phyloP scores from a whole-genome alignment of 1,284 basidiomycete genomes.

The Boletus mariae region DNA sequence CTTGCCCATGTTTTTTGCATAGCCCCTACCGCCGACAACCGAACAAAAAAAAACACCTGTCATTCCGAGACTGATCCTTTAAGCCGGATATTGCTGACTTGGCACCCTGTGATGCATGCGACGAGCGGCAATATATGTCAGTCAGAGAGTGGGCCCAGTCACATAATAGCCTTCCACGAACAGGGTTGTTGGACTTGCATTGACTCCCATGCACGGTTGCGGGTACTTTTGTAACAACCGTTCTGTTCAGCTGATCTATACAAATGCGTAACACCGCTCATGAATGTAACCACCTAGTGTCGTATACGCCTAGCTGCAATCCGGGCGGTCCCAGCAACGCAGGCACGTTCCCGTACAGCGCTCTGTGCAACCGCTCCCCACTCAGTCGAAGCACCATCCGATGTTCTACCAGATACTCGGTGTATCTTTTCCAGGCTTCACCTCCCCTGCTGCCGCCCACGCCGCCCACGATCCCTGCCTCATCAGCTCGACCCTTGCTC shows the following conservation, averaged over 20 bases:
- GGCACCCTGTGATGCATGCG: not conserved
- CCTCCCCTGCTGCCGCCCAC: constrained; percentile 42
- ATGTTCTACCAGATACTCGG: constrained; percentile 47
- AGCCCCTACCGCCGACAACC: constrained; percentile 13
- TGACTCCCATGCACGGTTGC: not conserved
- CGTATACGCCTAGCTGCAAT: constrained; percentile 7
- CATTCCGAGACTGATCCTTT: not conserved
- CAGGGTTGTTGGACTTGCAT: not conserved
- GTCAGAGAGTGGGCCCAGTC: not conserved
- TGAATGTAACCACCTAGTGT: constrained; percentile 13
- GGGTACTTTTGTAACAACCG: constrained; percentile 8
- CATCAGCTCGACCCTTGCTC: constrained; percentile 16
- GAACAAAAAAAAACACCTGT: not conserved
- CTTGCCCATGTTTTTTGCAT: constrained; percentile 15
- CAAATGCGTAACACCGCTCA: constrained; percentile 7
- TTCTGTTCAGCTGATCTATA: not conserved
- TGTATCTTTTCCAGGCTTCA: constrained; percentile 60
- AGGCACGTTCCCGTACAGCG: constrained; percentile 45
- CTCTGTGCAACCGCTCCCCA: constrained; percentile 41
- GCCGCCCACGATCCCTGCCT: constrained; percentile 12
- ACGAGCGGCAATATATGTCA: not conserved
- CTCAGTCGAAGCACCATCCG: constrained; percentile 50
- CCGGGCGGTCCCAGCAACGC: constrained; percentile 12
- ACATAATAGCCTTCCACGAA: not conserved
- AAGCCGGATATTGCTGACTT: not conserved